A percentile compares a stretch with the other conserved stretches of the same genome.
phyloP scores from a whole-genome alignment of 1,284 basidiomycete species.

The Cutaneotrichosporon sp. region DNA sequence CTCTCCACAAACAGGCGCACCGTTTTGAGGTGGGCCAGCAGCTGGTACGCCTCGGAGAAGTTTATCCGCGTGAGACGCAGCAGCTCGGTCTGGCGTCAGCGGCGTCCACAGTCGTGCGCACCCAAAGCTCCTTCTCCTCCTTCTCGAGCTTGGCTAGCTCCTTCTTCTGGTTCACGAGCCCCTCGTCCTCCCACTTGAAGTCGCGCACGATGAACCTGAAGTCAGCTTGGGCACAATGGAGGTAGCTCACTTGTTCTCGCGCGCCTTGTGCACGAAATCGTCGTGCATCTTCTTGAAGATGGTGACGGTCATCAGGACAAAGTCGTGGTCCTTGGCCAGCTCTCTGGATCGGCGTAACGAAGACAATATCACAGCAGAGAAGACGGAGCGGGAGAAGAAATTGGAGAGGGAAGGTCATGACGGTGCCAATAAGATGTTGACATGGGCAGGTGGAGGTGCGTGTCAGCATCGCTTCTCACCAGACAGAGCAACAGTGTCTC shows the following conservation, averaged over 20 bases:
- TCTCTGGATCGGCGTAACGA: conserved; percentile 47
- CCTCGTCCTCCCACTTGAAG: conserved; percentile 85
- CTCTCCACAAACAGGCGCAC: conserved; percentile 91
- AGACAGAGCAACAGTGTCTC: neutral
- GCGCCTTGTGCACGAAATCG: conserved; percentile 88
- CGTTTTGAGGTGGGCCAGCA: conserved; percentile 90
- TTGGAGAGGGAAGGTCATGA: neutral
- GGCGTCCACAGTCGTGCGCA: conserved; percentile 53
- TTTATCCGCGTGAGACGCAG: conserved; percentile 89
- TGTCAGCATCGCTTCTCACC: conserved; percentile 9
- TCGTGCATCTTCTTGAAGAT: conserved; percentile 90
- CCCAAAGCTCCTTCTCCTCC: conserved; percentile 98
- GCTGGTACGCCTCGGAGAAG: conserved; percentile 95
- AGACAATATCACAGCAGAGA: neutral
- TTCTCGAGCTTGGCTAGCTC: conserved; percentile 76
- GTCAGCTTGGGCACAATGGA: neutral
- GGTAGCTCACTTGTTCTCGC: conserved; percentile 79
- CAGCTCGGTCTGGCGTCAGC: conserved; percentile 72
- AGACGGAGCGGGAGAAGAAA: neutral
- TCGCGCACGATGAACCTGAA: conserved; percentile 86
- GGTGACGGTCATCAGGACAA: conserved; percentile 79
- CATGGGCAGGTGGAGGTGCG: neutral
- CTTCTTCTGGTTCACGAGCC: conserved; percentile 75
- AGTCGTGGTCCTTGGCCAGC: conserved; percentile 85
- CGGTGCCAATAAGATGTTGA: neutral